A percentile compares a stretch with the other conserved stretches of the same genome.
phyloP scores from a whole-genome alignment of 2,329 filamentous ascomycete genomes.

The Davidsoniella virescens region DNA sequence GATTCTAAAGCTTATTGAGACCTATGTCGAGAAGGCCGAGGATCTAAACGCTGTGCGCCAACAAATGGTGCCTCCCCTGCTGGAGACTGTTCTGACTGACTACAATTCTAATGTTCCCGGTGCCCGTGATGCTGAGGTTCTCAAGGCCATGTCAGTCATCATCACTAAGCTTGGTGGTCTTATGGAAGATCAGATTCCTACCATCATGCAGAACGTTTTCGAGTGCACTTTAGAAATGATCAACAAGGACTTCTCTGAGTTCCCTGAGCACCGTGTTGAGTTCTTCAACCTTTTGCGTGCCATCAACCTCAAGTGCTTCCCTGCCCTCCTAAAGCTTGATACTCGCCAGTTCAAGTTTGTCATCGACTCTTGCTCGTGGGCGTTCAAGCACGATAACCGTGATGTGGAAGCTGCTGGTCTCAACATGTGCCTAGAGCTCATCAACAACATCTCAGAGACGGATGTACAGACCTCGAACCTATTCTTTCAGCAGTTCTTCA shows the following conservation, averaged over 20 bases:
- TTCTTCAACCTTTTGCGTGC: slow-evolving; percentile 95
- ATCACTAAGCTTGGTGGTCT: slow-evolving; percentile 88
- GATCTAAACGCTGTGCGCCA: slow-evolving; percentile 83
- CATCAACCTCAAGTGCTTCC: slow-evolving; percentile 96
- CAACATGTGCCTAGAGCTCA: slow-evolving; percentile 94
- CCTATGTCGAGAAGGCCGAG: slow-evolving; percentile 94
- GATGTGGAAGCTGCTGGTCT: slow-evolving; percentile 92
- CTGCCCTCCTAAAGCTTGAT: slow-evolving; percentile 80
- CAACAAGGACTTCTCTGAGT: slow-evolving; percentile 99
- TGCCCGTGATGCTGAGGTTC: slow-evolving; percentile 86
- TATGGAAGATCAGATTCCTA: slow-evolving; percentile 96
- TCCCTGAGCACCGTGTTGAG: slow-evolving; percentile 95
- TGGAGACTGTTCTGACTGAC: slow-evolving; percentile 86
- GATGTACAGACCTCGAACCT: slow-evolving; percentile 73
- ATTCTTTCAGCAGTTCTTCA: slow-evolving; percentile 97
- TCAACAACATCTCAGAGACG: slow-evolving; percentile 92
- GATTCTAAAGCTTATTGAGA: slow-evolving; percentile 94
- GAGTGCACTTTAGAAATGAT: slow-evolving; percentile 99
- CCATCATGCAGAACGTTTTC: slow-evolving; percentile 97
- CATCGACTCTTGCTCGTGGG: slow-evolving; percentile 98
- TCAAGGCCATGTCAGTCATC: slow-evolving; percentile 95
- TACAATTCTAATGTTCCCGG: slow-evolving; percentile 96
- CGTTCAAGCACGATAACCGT: slow-evolving; percentile 99
- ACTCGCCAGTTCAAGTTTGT: slow-evolving; percentile 98
- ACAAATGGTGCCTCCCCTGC: slow-evolving; percentile 87